Base-by-base conservation (phyloP, 768 basidiomycete genomes). In the Omphalotus guepiniiformis region DNA sequence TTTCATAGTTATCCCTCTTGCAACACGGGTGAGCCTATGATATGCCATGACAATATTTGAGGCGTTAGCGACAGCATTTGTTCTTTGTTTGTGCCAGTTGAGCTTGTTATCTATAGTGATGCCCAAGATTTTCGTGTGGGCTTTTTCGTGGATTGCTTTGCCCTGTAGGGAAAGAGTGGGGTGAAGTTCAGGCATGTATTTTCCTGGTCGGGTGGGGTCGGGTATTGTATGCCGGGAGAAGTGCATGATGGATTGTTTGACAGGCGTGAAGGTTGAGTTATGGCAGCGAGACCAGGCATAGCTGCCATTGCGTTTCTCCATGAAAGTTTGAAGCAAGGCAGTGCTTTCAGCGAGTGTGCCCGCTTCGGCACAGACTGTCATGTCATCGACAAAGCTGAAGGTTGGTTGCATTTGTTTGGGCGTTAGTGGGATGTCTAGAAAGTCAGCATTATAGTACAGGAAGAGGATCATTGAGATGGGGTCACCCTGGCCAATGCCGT, bases 401-500 rank as follows among this genome's bases (percentile, higher is more conserved):
- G n/a, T n/a, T n/a, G n/a, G n/a, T n/a, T n/a, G n/a, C n/a, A n/a
- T n/a, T n/a, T n/a, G n/a, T n/a, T n/a, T n/a, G n/a, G n/a, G n/a
- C n/a, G n/a, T n/a, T n/a, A n/a, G n/a, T n/a, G n/a, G n/a, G n/a
- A n/a, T n/a, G n/a, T 59, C 52, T 1, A 66, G 30, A 1, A 62
- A 39, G 35, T 50, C 52, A 16, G 55, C 43, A 42, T 54, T 57
- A 52, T 63, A 62, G 26, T 62, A 49, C 4, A 56, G 49, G 45
- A 62, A 67, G 0, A 59, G 45, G 1, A 61, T 55, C 39, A 47
- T 49, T 1, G 61, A 64, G 2, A 60, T 26, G 0, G 63, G 57
- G 46, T 55, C 50, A 1, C 65, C 66, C 50, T 68, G 64, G 2
- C 51, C 57, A 1, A 63, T 47, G 0, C 64, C 60, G 13, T 53